Percentiles rank a stretch among this genome's conserved stretches.
Evolutionary conservation across 257 asterid genomes (phyloP).

Genomic region (Apocynum venetum): DNA sequence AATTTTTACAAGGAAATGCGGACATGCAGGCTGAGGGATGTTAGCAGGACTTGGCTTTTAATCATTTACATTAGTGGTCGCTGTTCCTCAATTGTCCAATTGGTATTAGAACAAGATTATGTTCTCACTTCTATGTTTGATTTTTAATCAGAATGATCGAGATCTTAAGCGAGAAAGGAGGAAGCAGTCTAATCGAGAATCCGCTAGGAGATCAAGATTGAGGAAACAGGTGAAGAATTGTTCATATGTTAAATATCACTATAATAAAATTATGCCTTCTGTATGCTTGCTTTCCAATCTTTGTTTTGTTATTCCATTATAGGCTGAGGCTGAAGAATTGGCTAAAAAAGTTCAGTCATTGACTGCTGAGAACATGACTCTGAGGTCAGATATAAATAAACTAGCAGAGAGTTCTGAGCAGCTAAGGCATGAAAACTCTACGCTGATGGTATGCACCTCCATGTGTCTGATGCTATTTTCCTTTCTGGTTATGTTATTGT

Average conservation of each 20-base stretch:
- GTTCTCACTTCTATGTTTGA: not conserved
- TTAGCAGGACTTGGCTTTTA: not conserved
- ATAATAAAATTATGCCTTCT: not conserved
- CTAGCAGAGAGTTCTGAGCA: conserved; percentile 55
- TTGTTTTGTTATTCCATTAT: conserved; percentile 6
- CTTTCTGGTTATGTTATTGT: not conserved
- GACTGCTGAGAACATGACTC: conserved; percentile 59
- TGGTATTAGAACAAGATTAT: not conserved
- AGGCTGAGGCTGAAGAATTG: conserved; percentile 96
- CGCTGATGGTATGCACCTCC: conserved; percentile 44
- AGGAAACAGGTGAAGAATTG: conserved; percentile 74
- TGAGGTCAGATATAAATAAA: conserved; percentile 66
- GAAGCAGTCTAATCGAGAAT: conserved; percentile 97
- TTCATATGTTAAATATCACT: not conserved
- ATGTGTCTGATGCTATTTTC: not conserved
- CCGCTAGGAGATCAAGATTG: conserved; percentile 96
- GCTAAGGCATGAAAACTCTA: conserved; percentile 69
- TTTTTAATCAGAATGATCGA: conserved; percentile 58
- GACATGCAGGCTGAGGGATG: not conserved
- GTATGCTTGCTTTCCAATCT: not conserved
- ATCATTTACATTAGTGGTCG: not conserved
- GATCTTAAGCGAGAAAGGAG: conserved; percentile 90
- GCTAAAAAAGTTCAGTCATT: conserved; percentile 65
- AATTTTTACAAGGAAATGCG: not conserved
- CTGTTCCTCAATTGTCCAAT: too few species aligned